These are phyloP conservation scores for Aureobasidium sp. DNA, from an alignment of 2,329 filamentous ascomycete genomes.

Conservation along the genomic window DNA sequence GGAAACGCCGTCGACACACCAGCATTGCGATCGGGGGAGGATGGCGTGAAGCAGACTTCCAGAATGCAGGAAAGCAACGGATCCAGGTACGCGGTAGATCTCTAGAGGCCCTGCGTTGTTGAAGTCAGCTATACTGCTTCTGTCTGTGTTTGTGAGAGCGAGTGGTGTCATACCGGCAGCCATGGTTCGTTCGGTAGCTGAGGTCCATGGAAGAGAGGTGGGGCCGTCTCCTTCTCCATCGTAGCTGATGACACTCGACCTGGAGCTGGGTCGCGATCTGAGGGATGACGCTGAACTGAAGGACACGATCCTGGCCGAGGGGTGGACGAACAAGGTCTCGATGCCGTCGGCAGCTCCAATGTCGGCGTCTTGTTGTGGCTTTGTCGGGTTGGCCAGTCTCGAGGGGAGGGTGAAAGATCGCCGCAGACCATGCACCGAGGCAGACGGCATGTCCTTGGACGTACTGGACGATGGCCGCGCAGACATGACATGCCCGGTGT, in stretches of 20 bases:
- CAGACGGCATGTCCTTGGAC: slow-evolving; percentile 24
- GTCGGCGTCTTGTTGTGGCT: slow-evolving; percentile 25
- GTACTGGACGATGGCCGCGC: slow-evolving; percentile 20
- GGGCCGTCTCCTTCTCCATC: slow-evolving; percentile 34
- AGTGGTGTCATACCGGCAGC: slow-evolving; percentile 55
- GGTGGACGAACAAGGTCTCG: slow-evolving; percentile 69
- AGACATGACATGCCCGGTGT: slow-evolving; percentile 12
- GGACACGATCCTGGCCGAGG: slow-evolving; percentile 63
- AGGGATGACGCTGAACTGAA: slow-evolving; percentile 42
- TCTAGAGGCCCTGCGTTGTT: slow-evolving; percentile 56
- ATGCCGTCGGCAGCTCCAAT: slow-evolving; percentile 41
- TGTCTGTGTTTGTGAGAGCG: too few species aligned
- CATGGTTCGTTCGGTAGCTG: slow-evolving; percentile 71
- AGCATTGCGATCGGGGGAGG: slow-evolving; percentile 82
- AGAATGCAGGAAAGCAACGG: slow-evolving; percentile 82
- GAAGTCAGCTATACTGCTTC: not conserved
- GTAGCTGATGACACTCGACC: slow-evolving; percentile 16
- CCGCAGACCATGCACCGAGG: slow-evolving; percentile 24
- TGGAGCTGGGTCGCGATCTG: slow-evolving; percentile 31
- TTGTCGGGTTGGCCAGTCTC: slow-evolving; percentile 30
- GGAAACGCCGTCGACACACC: slow-evolving; percentile 79
- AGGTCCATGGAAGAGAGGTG: slow-evolving; percentile 63
- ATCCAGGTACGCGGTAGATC: slow-evolving; percentile 79
- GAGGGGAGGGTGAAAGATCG: slow-evolving; percentile 46
- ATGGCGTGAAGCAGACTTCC: slow-evolving; percentile 79